Evolutionary conservation across 2,329 filamentous ascomycete species (phyloP).

Genomic region (Chaetomiaceae sp.): DNA sequence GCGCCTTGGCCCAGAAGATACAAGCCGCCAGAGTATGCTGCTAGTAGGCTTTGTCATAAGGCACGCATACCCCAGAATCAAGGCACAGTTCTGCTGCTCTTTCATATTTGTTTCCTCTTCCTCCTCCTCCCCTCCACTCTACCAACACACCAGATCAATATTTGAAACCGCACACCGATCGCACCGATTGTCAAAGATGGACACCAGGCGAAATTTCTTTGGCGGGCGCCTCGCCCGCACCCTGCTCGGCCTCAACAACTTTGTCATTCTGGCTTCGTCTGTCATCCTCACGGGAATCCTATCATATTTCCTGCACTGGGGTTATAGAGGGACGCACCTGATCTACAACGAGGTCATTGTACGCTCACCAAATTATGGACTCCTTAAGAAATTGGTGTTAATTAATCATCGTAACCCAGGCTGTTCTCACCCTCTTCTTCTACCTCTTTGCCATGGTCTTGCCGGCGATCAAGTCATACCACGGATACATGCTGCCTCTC

Average conservation of each 20-base stretch:
- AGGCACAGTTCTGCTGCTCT: too few species aligned
- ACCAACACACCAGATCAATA: too few species aligned
- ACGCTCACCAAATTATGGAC: background rate
- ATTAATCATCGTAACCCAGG: too few species aligned
- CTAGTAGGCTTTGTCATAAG: too few species aligned
- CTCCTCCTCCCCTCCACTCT: too few species aligned
- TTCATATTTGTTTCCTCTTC: too few species aligned
- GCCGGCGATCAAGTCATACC: constrained; percentile 23
- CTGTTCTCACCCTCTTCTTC: constrained; percentile 23
- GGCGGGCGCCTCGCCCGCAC: constrained; percentile 16
- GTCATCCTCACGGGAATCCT: constrained; percentile 22
- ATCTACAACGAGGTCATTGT: constrained; percentile 23
- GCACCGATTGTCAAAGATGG: too few species aligned
- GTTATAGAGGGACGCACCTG: constrained; percentile 15
- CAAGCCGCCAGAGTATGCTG: too few species aligned
- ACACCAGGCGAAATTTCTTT: constrained; percentile 7
- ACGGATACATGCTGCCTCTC: constrained; percentile 24
- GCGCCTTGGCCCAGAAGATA: too few species aligned
- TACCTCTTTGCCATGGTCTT: constrained; percentile 22
- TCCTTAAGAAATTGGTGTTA: background rate
- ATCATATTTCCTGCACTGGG: constrained; percentile 19
- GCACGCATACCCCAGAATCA: too few species aligned
- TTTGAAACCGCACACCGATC: too few species aligned
- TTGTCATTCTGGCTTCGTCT: constrained; percentile 22
- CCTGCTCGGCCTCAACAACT: constrained; percentile 20